A percentile compares a stretch with the other conserved stretches of the same genome.
Evolutionary conservation across 73 alveolate genomes (phyloP).

Genomic region (Stentor coeruleus): DNA sequence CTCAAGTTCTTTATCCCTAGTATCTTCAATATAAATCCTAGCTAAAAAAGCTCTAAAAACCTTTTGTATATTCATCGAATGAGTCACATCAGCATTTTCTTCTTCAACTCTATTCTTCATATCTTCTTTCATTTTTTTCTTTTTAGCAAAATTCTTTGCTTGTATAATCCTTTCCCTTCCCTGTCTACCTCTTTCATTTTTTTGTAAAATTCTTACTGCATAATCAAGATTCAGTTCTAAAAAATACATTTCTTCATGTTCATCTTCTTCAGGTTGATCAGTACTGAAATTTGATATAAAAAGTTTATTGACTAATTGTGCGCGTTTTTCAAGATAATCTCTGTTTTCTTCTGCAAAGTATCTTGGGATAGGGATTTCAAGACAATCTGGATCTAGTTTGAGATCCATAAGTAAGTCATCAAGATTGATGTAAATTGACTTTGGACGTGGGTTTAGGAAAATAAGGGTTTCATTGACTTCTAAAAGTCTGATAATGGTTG

Average conservation of each 20-base stretch:
- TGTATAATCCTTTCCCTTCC: conserved; percentile 62
- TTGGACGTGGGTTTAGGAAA: conserved; percentile 68
- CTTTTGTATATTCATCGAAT: conserved; percentile 58
- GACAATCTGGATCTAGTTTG: conserved; percentile 82
- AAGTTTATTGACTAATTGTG: conserved; percentile 53
- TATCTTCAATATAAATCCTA: conserved; percentile 63
- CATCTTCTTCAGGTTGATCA: conserved; percentile 68
- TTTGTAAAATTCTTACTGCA: conserved; percentile 75
- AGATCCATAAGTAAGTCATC: conserved; percentile 93
- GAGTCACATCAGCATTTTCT: conserved; percentile 61
- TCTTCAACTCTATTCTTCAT: conserved; percentile 49
- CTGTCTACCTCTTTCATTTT: conserved; percentile 85
- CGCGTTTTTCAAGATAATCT: conserved; percentile 65
- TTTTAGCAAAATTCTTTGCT: conserved; percentile 35
- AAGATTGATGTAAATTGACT: conserved; percentile 63
- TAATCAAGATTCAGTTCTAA: conserved; percentile 51
- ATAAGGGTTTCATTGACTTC: conserved; percentile 88
- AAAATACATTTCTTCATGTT: conserved; percentile 55
- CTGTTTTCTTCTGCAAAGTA: conserved; percentile 80
- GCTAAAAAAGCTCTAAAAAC: conserved; percentile 75
- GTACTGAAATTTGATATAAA: conserved; percentile 55
- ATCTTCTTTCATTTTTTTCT: conserved; percentile 47
- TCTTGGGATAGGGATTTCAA: conserved; percentile 94
- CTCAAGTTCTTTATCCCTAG: conserved; percentile 72
- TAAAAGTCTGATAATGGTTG: conserved; percentile 75